These are phyloP conservation scores for Antitrichia curtipendula DNA, from an alignment of 225 moss, liverwort and hornwort genomes.

Conservation along the genomic window DNA sequence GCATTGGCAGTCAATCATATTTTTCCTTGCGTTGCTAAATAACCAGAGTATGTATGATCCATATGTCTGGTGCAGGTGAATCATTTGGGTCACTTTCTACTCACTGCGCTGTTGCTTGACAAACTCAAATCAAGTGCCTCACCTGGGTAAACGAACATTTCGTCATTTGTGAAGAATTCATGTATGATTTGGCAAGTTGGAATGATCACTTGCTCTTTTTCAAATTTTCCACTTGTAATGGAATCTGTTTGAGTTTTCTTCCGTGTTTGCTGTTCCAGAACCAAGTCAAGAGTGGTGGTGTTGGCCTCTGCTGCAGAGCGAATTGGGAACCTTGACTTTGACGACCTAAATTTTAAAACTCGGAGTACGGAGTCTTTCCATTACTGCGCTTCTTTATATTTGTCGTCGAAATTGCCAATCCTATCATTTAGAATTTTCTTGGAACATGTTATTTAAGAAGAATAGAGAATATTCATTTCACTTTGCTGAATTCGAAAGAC, in stretches of 20 bases:
- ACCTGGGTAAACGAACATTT: conserved; percentile 22
- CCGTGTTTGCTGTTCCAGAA: conserved; percentile 13
- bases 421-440: neutral
- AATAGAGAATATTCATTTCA: neutral
- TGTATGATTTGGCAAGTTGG: neutral
- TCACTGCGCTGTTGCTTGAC: conserved; percentile 62
- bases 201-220: neutral
- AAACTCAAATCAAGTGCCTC: conserved; percentile 53
- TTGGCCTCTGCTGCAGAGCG: conserved; percentile 57
- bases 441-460: neutral
- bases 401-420: neutral
- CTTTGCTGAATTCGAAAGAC: neutral
- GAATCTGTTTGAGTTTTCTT: neutral
- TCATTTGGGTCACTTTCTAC: conserved; percentile 87
- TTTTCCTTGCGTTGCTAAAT: neutral
- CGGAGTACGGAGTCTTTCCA: conserved; percentile 18
- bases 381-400: neutral
- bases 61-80: conserved; percentile 45
- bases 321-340: conserved; percentile 55
- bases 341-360: conserved; percentile 60
- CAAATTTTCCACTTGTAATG: neutral
- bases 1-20: neutral
- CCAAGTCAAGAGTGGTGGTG: conserved; percentile 66
- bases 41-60: neutral
- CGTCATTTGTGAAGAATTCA: neutral